Percentiles rank a stretch among this genome's conserved stretches.
Evolutionary conservation across 257 asterid genomes (phyloP).

Genomic region (Lycium ferocissimum): DNA sequence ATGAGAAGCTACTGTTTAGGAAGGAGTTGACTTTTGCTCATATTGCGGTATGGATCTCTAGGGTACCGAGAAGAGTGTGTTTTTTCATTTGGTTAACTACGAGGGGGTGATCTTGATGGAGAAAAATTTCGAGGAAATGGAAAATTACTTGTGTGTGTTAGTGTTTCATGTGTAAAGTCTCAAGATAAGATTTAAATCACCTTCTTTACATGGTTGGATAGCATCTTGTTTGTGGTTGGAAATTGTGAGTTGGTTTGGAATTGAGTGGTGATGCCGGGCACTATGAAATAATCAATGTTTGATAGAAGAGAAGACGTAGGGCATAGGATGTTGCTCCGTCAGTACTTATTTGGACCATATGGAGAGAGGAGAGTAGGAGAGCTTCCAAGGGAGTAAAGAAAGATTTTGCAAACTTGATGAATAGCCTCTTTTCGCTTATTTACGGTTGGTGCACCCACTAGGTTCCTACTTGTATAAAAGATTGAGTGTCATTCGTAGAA

Average conservation of each 20-base stretch:
- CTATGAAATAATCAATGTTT: not conserved
- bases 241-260: not conserved
- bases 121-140: not conserved
- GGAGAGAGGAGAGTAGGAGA: not conserved
- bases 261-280: not conserved
- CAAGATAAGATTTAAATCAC: not conserved
- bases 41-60: not conserved
- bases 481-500: not conserved
- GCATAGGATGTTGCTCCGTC: not conserved
- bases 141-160: not conserved
- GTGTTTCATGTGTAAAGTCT: not conserved
- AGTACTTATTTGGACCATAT: not conserved
- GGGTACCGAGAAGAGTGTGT: not conserved
- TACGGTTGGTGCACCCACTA: conserved; percentile 5
- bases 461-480: not conserved
- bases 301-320: not conserved
- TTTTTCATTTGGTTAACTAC: not conserved
- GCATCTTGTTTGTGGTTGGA: not conserved
- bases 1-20: not conserved
- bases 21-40: not conserved
- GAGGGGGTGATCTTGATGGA: not conserved
- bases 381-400: not conserved
- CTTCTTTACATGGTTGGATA: not conserved
- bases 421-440: conserved; percentile 9
- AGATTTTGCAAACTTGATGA: not conserved